Evolutionary conservation across 257 asterid genomes (phyloP), one percentile per base, ranked within the genome.

Genomic region (Plantago elongata): DNA sequence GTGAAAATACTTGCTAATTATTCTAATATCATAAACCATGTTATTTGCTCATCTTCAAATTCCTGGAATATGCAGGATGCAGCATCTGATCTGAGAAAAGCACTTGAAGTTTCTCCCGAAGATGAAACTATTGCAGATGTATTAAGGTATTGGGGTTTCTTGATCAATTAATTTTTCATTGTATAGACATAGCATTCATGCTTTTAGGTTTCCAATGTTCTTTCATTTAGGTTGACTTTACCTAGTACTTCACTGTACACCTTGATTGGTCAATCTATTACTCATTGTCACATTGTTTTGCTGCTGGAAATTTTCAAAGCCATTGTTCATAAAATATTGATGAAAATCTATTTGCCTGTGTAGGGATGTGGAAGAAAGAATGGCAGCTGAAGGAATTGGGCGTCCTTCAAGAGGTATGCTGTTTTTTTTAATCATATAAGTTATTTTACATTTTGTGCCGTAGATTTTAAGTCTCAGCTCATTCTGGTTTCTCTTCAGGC

Each of bases 71-170:
- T 70, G 45, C 84, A 93, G 95, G 84, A 83, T 72, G 97, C 97
- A 7, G 92, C 89, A 59, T 83, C 85, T 43, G 99, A 93, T 82
- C 83, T 93, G 78, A 72, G 78, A 18, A 89, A 78, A 76, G 95
- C 99, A 37, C 90, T 55, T 73, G 90, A 85, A 78, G 83, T 77
- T 74, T 93, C 94, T 51, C 92, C 90, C 14, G 95, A 64, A 45
- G 96, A 93, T 84, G 99, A 93, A 78, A 93, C 96, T 71, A 84
- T 93, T 71, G 89, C 81, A 64, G 88, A 79, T 52, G 87, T 83
- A 65, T 84, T 93, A 71, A 82, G 99, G 99, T 89, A 83, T 49
- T 72, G 55, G 42, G 44, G 2, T 69, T 78, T 37, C 45, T 60
- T 44, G 22, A 15, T 34, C 51, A 54, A 44, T 16, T 13, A 29